Evolutionary conservation across 257 asterid species (phyloP), one percentile per base, ranked within the genome.

Genomic region (Leonotis leonurus): DNA sequence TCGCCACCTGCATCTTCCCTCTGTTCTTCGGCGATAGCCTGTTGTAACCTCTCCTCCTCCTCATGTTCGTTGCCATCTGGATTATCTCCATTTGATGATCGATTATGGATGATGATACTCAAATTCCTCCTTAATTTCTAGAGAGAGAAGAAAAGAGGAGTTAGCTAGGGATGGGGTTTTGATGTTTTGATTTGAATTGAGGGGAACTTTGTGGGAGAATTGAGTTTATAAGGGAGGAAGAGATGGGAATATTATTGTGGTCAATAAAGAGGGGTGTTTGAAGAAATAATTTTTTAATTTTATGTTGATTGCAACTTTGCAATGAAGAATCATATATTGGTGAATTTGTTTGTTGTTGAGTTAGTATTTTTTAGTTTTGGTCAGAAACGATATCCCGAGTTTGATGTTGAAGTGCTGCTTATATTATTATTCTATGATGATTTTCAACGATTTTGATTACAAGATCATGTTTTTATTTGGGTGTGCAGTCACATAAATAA

Each of bases 31-130:
- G 65, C 0, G 79, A 67, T 1, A 75, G 3, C 21, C 74, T 62
- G 64, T 70, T 78, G 80, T 83, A 83, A 0, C 85, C 83, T 75
- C 82, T 70, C 22, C 76, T 68, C 45, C 82, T 64, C 80, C 74
- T 57, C 35, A 56, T 75, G 48, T 72, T 62, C 52, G 73, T 57
- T 1, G 49, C 62, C 0, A 60, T 60, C 36, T 68, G 59, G 21
- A 66, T 50, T 18, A 56, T 51, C 17, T 75, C 82, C 87, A 78
- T 78, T n/a, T n/a, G n/a, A n/a, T n/a, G n/a, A n/a, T n/a, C n/a
- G n/a, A n/a, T n/a, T n/a, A n/a, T n/a, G n/a, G n/a, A n/a, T n/a
- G n/a, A n/a, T n/a, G n/a, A n/a, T n/a, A n/a, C n/a, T n/a, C n/a
- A n/a, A n/a, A n/a, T n/a, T n/a, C n/a, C n/a, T n/a, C n/a, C n/a